A percentile compares a stretch with the other conserved stretches of the same genome.
phyloP scores from a whole-genome alignment of 768 basidiomycete genomes.

The Saitozyma sp. region DNA sequence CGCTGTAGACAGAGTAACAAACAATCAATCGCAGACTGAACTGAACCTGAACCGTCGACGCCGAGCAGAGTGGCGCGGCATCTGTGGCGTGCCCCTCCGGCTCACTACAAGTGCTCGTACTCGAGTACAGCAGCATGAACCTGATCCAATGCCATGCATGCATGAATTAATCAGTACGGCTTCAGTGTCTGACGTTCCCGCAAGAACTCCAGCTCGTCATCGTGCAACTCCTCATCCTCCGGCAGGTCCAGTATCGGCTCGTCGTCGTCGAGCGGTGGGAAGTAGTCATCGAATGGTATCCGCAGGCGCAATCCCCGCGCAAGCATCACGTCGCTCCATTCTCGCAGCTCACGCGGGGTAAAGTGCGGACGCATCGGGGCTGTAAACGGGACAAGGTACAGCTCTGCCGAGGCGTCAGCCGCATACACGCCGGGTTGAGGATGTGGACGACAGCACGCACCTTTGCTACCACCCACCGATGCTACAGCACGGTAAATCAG shows the following conservation, averaged over 20 bases:
- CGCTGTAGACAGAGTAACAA: not conserved
- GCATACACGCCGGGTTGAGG: not conserved
- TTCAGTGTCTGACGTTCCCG: conserved; percentile 42
- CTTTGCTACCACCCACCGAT: conserved; percentile 52
- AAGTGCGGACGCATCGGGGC: conserved; percentile 47
- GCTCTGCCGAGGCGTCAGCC: conserved; percentile 31
- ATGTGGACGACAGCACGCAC: conserved; percentile 24
- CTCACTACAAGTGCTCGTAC: not conserved
- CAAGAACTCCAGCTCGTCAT: conserved; percentile 45
- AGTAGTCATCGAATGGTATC: conserved; percentile 46
- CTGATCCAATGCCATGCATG: not conserved
- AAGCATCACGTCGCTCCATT: conserved; percentile 52
- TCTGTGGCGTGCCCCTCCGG: too few species aligned
- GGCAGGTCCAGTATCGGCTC: conserved; percentile 21
- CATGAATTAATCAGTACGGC: conserved; percentile 46
- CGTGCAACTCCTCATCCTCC: conserved; percentile 39
- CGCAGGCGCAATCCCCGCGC: conserved; percentile 53
- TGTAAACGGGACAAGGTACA: conserved; percentile 54
- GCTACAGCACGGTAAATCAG: conserved; percentile 52
- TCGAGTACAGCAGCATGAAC: too few species aligned
- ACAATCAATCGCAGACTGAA: too few species aligned
- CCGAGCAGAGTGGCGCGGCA: too few species aligned
- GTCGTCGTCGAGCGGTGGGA: conserved; percentile 30
- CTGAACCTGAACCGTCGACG: too few species aligned
- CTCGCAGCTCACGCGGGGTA: conserved; percentile 50